Percentiles rank a stretch among this genome's conserved stretches.
phyloP scores from a whole-genome alignment of 78 protist species.

The Trichosphaerium sp. region DNA sequence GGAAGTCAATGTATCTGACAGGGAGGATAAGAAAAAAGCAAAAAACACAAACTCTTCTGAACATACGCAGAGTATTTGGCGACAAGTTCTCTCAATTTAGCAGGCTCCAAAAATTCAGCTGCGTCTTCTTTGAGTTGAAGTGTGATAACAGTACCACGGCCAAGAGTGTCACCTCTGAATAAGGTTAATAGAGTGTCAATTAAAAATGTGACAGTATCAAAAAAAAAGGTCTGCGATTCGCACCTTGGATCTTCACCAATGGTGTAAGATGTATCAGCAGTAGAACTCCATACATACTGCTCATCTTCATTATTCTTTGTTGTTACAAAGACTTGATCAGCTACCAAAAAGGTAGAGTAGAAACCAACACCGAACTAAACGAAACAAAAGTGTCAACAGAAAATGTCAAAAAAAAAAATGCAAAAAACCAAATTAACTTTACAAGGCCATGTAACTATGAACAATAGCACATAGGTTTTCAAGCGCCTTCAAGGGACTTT shows the following conservation, averaged over 20 bases:
- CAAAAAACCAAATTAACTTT: too few species aligned
- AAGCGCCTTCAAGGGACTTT: too few species aligned
- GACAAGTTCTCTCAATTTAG: constrained; percentile 48
- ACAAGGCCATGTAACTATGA: too few species aligned
- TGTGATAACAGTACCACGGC: constrained; percentile 83
- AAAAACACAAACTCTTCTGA: too few species aligned
- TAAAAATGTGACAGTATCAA: too few species aligned
- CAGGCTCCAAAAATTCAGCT: constrained; percentile 73
- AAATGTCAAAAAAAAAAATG: too few species aligned
- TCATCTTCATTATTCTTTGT: constrained; percentile 84
- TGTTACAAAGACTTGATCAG: constrained; percentile 86
- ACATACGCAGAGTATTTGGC: constrained; percentile 82
- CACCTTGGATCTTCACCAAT: constrained; percentile 62
- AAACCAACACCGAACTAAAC: constrained; percentile 99
- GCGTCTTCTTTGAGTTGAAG: constrained; percentile 77
- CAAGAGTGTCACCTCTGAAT: constrained; percentile 83
- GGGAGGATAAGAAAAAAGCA: too few species aligned
- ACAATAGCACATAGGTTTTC: too few species aligned
- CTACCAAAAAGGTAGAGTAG: constrained; percentile 97
- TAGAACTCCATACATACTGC: constrained; percentile 88
- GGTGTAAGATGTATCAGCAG: constrained; percentile 64
- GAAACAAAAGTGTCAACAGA: too few species aligned
- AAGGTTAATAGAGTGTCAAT: constrained; percentile 38
- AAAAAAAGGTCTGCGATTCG: too few species aligned
- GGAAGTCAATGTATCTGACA: constrained; percentile 91